phyloP scores from a whole-genome alignment of 2,329 filamentous ascomycete species.

The Karstenula rhodostoma region DNA sequence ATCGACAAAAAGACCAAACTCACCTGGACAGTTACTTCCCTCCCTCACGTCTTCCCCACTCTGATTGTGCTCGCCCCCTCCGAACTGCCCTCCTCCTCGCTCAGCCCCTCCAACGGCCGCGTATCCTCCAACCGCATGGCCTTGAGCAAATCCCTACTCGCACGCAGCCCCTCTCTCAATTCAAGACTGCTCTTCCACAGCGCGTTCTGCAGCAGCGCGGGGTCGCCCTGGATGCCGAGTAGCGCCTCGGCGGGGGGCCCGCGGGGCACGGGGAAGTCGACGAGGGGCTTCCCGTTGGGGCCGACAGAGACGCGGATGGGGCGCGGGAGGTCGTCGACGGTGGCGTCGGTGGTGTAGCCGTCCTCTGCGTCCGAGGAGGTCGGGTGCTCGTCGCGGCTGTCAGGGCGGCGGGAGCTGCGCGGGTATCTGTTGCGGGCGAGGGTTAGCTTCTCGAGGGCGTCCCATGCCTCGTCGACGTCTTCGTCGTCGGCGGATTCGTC shows the following conservation, averaged over 20 bases:
- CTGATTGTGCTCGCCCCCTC: slow-evolving; percentile 9
- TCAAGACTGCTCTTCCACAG: slow-evolving; percentile 43
- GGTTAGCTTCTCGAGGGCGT: slow-evolving; percentile 36
- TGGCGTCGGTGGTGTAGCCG: slow-evolving; percentile 31
- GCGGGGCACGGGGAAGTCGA: slow-evolving; percentile 44
- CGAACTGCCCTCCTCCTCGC: slow-evolving; percentile 17
- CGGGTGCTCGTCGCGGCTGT: slow-evolving; percentile 30
- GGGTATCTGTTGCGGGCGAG: slow-evolving; percentile 25
- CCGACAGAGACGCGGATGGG: slow-evolving; percentile 37
- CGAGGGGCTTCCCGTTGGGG: slow-evolving; percentile 41
- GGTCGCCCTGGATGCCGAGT: slow-evolving; percentile 30
- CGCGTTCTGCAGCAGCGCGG: slow-evolving; percentile 30
- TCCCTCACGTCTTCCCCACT: slow-evolving; percentile 4
- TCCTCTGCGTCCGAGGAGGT: slow-evolving; percentile 35
- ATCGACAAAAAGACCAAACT: not conserved
- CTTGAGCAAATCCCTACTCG: slow-evolving; percentile 40
- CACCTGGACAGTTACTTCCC: not conserved
- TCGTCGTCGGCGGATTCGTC: slow-evolving; percentile 45
- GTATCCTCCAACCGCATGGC: slow-evolving; percentile 39
- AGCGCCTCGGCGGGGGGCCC: slow-evolving; percentile 41
- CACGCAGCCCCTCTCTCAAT: slow-evolving; percentile 39
- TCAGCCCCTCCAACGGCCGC: slow-evolving; percentile 11
- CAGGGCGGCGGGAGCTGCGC: slow-evolving; percentile 24
- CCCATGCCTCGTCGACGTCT: slow-evolving; percentile 48
- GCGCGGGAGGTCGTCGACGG: slow-evolving; percentile 29